Evolutionary conservation across 2,329 filamentous ascomycete species (phyloP).

Genomic region (Ceratocystis cubensis): DNA sequence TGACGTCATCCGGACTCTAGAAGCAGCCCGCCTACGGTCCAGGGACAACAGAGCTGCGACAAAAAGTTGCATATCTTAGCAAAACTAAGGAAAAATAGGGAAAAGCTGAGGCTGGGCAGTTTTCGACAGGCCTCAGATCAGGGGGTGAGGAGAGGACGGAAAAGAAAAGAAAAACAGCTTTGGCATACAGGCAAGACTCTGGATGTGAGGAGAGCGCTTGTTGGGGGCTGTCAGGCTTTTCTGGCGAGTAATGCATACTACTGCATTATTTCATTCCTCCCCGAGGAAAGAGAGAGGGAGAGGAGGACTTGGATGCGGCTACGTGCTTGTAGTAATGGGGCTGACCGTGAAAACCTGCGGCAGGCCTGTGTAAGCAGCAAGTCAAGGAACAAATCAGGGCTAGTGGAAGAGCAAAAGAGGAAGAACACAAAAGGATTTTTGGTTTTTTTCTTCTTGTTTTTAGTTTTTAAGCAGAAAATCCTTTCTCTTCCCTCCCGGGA

Average conservation of each 20-base stretch:
- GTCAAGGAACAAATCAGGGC: background rate
- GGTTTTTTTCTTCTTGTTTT: background rate
- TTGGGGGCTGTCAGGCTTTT: too few relatives aligned
- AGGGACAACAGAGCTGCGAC: too few relatives aligned
- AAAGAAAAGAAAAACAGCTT: background rate
- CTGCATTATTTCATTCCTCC: too few relatives aligned
- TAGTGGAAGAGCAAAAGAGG: background rate
- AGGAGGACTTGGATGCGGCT: too few relatives aligned
- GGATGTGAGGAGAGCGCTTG: too few relatives aligned
- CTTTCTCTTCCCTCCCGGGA: background rate
- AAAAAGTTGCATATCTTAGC: background rate
- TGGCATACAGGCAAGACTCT: too few relatives aligned
- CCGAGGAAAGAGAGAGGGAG: too few relatives aligned
- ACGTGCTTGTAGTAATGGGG: too few relatives aligned
- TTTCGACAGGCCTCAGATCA: background rate
- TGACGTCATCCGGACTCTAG: slow-evolving; percentile 1
- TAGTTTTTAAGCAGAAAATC: background rate
- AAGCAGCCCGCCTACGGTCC: background rate
- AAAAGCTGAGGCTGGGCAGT: too few relatives aligned
- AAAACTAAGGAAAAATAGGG: too few relatives aligned
- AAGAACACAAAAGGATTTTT: background rate
- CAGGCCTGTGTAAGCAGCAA: background rate
- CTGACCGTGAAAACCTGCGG: too few relatives aligned
- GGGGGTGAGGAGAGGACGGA: background rate
- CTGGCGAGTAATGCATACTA: too few relatives aligned